Conservation (phyloP, 768 basidiomycete genomes). For the Amanita subjunquillea region DNA sequence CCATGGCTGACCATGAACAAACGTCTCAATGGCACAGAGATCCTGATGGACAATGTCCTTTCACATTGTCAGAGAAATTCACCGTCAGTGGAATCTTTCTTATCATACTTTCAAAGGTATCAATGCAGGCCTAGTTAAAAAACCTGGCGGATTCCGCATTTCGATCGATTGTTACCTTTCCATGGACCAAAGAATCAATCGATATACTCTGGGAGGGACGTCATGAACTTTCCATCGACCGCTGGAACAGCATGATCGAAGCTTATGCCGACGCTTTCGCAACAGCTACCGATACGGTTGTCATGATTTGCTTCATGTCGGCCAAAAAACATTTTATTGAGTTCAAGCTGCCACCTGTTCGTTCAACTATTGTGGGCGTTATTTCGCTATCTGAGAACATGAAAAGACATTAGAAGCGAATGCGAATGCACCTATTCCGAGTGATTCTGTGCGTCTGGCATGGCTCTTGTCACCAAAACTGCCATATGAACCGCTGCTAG, state of each 20-base stretch:
- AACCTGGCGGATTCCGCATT: slow-evolving; percentile 20
- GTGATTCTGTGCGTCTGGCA: slow-evolving; percentile 33
- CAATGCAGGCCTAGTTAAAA: slow-evolving; percentile 15
- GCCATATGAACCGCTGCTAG: slow-evolving; percentile 46
- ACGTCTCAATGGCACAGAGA: slow-evolving; percentile 27
- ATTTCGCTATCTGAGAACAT: background rate
- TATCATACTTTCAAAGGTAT: background rate
- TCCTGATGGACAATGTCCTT: slow-evolving; percentile 23
- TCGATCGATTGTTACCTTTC: slow-evolving; percentile 37
- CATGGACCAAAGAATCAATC: slow-evolving; percentile 29
- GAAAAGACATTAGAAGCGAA: slow-evolving; percentile 7
- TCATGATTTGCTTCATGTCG: slow-evolving; percentile 28
- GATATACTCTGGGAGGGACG: slow-evolving; percentile 27
- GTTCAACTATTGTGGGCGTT: slow-evolving; percentile 1
- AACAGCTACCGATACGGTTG: slow-evolving; percentile 27
- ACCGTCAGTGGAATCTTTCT: slow-evolving; percentile 26
- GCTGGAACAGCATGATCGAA: slow-evolving; percentile 37
- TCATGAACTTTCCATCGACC: slow-evolving; percentile 13
- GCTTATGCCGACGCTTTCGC: slow-evolving; percentile 43
- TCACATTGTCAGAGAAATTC: slow-evolving; percentile 29
- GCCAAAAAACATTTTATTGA: slow-evolving; percentile 20
- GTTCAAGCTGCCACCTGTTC: slow-evolving; percentile 25
- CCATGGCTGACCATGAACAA: background rate
- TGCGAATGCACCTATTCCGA: slow-evolving; percentile 11
- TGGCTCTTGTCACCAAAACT: slow-evolving; percentile 43